Conservation (phyloP, 2,329 filamentous ascomycete genomes). For the Fusarium pseudocircinatum region DNA sequence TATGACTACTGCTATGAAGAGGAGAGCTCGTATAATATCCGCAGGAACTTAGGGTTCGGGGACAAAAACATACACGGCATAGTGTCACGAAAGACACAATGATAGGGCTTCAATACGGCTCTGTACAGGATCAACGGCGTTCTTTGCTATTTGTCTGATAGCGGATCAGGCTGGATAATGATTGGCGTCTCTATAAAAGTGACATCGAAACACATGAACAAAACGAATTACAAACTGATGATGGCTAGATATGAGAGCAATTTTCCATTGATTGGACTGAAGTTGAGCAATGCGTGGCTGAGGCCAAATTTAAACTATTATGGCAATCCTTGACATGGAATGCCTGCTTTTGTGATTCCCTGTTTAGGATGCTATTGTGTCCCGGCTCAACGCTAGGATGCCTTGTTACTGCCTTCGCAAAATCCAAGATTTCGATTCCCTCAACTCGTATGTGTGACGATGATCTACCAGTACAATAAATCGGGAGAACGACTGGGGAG, state of each 20-base stretch:
- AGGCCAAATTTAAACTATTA: neutral
- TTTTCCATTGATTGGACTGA: neutral
- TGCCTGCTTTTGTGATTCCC: neutral
- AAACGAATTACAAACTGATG: neutral
- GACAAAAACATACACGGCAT: conserved; percentile 14
- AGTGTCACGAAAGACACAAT: conserved; percentile 7
- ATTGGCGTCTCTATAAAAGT: conserved; percentile 23
- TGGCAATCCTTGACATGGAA: neutral
- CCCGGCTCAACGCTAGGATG: neutral
- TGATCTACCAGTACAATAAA: neutral
- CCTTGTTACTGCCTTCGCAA: too few species aligned
- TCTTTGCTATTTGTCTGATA: conserved; percentile 28
- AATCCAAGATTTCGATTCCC: neutral
- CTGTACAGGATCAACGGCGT: conserved; percentile 35
- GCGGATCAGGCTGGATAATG: conserved; percentile 28
- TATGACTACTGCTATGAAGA: conserved; percentile 15
- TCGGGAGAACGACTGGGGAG: neutral
- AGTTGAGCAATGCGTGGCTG: neutral
- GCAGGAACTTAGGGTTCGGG: neutral
- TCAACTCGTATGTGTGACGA: neutral
- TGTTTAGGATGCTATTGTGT: neutral
- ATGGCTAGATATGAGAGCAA: neutral
- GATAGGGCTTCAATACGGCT: conserved; percentile 6
- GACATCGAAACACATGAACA: conserved; percentile 17
- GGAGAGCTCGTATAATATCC: conserved; percentile 6